Evolutionary conservation across 441 rosid species (phyloP).

Genomic region (Theobroma grandiflorum): DNA sequence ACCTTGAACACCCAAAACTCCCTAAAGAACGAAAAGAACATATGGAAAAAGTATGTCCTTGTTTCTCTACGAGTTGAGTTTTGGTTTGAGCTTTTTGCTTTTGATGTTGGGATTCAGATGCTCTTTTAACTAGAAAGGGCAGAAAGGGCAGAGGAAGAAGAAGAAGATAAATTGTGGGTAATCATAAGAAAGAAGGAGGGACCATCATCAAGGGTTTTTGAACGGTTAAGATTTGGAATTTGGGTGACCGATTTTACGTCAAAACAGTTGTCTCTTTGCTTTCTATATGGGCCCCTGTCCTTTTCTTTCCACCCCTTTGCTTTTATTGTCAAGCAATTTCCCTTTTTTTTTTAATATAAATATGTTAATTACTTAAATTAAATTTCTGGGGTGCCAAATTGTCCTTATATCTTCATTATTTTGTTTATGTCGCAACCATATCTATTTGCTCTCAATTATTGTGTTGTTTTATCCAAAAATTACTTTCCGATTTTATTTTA

Average conservation of each 20-base stretch:
- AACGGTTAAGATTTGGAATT: conserved; percentile 14
- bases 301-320: not conserved
- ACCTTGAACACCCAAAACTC: not conserved
- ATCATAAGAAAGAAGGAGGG: conserved; percentile 3
- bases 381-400: not conserved
- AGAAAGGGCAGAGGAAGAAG: not conserved
- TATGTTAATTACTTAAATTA: not conserved
- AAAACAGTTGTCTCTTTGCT: conserved; percentile 20
- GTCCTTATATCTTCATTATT: not conserved
- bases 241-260: conserved; percentile 30
- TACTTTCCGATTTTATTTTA: too few species aligned
- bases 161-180: not conserved
- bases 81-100: not conserved
- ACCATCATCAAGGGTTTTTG: not conserved
- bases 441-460: not conserved
- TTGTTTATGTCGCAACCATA: not conserved
- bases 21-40: not conserved
- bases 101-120: not conserved
- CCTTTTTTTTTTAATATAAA: not conserved
- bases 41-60: not conserved
- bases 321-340: not conserved
- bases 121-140: not conserved
- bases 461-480: not conserved
- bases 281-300: not conserved
- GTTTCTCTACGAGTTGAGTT: not conserved